phyloP scores from a whole-genome alignment of 805 yeast genomes.

The Yarrowia hollandica region DNA sequence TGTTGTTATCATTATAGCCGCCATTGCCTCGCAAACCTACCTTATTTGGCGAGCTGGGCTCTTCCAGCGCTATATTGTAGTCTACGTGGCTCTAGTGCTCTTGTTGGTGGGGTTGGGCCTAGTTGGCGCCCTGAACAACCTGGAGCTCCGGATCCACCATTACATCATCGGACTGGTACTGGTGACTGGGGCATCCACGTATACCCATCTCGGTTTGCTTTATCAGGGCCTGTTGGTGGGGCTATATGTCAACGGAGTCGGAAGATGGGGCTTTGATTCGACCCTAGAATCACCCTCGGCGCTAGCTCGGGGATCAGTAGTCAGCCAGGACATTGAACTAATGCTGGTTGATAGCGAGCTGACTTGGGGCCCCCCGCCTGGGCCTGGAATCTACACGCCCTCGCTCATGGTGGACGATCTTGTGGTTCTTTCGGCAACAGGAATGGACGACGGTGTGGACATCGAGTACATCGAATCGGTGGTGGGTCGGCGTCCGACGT shows the following conservation, averaged over 20 bases:
- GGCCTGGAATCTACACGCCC: conserved; percentile 16
- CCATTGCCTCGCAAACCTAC: conserved; percentile 72
- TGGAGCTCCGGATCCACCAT: conserved; percentile 77
- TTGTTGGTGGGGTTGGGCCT: conserved; percentile 12
- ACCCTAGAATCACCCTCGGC: conserved; percentile 41
- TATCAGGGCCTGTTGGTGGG: conserved; percentile 88
- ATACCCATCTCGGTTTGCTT: conserved; percentile 46
- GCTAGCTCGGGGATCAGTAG: conserved; percentile 26
- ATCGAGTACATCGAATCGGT: neutral
- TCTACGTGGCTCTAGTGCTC: conserved; percentile 11
- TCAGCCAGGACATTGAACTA: conserved; percentile 14
- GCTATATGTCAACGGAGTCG: conserved; percentile 75
- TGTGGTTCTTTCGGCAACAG: neutral
- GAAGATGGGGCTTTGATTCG: conserved; percentile 93
- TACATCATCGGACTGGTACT: conserved; percentile 72
- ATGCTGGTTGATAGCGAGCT: neutral
- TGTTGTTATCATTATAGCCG: conserved; percentile 47
- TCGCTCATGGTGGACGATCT: conserved; percentile 25
- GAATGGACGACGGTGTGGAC: conserved; percentile 20
- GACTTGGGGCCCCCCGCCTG: conserved; percentile 17
- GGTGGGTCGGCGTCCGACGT: conserved; percentile 10
- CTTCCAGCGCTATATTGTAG: conserved; percentile 51
- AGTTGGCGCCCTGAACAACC: conserved; percentile 45
- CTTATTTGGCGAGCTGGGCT: conserved; percentile 68
- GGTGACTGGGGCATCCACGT: conserved; percentile 78